Evolutionary conservation across 2,329 filamentous ascomycete species (phyloP).

Genomic region (Oidium heveae): DNA sequence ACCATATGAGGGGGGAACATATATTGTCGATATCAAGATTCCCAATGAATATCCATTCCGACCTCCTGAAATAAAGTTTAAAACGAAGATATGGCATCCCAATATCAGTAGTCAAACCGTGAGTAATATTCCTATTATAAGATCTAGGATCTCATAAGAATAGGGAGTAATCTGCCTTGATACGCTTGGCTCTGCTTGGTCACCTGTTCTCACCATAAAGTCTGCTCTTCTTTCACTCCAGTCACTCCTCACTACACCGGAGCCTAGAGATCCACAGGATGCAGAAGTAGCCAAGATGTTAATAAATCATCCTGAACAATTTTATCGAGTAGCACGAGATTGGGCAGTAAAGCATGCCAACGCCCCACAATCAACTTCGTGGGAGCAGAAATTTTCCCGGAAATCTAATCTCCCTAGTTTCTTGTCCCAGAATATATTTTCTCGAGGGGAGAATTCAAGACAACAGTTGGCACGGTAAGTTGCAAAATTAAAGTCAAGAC

Average conservation of each 20-base stretch:
- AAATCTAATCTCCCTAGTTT: constrained; percentile 14
- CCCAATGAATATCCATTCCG: constrained; percentile 82
- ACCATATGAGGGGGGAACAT: constrained; percentile 73
- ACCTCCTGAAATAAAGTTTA: constrained; percentile 72
- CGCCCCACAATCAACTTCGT: constrained; percentile 33
- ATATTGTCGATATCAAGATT: constrained; percentile 62
- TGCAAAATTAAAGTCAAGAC: not conserved
- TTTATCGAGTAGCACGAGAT: constrained; percentile 59
- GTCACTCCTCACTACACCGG: constrained; percentile 75
- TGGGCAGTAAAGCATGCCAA: constrained; percentile 73
- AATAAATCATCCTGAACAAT: constrained; percentile 50
- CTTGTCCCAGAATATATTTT: constrained; percentile 8
- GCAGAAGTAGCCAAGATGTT: constrained; percentile 87
- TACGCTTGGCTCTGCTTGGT: constrained; percentile 74
- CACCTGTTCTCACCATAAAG: constrained; percentile 88
- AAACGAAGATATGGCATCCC: constrained; percentile 89
- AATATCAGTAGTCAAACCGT: constrained; percentile 90
- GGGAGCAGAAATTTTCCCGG: constrained; percentile 17
- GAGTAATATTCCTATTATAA: constrained; percentile 15
- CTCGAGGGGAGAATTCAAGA: constrained; percentile 9
- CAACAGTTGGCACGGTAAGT: constrained; percentile 7
- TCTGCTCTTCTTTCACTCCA: constrained; percentile 81
- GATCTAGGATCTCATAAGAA: constrained; percentile 8
- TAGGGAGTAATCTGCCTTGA: constrained; percentile 94
- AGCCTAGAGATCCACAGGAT: constrained; percentile 91